Evolutionary conservation across 805 yeast genomes (phyloP).

Genomic region (Wickerhamomyces xylosicus): DNA sequence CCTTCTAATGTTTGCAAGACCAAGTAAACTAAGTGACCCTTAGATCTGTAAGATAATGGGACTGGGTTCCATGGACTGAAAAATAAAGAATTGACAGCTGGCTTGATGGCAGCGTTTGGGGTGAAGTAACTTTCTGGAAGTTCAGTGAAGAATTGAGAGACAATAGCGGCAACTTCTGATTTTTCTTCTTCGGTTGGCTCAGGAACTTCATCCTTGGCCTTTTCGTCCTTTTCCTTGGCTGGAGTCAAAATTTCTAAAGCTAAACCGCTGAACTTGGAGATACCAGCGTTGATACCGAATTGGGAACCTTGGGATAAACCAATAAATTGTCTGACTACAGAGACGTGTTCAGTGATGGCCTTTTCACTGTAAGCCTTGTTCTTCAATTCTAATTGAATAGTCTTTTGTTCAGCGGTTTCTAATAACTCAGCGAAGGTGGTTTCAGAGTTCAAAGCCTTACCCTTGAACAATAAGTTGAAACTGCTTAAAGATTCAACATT

Average conservation of each 20-base stretch:
- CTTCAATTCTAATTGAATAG: slow-evolving; percentile 33
- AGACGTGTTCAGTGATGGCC: slow-evolving; percentile 51
- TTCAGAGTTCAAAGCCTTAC: slow-evolving; percentile 23
- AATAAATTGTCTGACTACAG: slow-evolving; percentile 49
- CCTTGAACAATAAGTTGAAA: slow-evolving; percentile 33
- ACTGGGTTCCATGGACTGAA: slow-evolving; percentile 86
- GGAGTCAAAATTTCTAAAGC: slow-evolving; percentile 22
- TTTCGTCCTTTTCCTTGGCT: slow-evolving; percentile 8
- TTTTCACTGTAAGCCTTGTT: slow-evolving; percentile 52
- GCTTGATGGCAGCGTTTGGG: slow-evolving; percentile 15
- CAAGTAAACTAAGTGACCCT: slow-evolving; percentile 77
- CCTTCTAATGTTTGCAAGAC: slow-evolving; percentile 71
- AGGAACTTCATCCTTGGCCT: slow-evolving; percentile 7
- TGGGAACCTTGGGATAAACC: slow-evolving; percentile 40
- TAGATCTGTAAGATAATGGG: slow-evolving; percentile 44
- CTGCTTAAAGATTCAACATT: slow-evolving; percentile 15
- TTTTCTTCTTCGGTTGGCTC: slow-evolving; percentile 13
- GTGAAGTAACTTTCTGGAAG: slow-evolving; percentile 15
- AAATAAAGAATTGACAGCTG: slow-evolving; percentile 46
- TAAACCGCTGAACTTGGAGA: slow-evolving; percentile 34
- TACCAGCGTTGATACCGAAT: slow-evolving; percentile 34
- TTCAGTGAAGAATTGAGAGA: slow-evolving; percentile 11
- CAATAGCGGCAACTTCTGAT: slow-evolving; percentile 10
- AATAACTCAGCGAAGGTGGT: slow-evolving; percentile 20
- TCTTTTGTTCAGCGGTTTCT: slow-evolving; percentile 13